These are phyloP conservation scores for Cucumis melo DNA, from an alignment of 306 rosid genomes.

Conservation along the genomic window DNA sequence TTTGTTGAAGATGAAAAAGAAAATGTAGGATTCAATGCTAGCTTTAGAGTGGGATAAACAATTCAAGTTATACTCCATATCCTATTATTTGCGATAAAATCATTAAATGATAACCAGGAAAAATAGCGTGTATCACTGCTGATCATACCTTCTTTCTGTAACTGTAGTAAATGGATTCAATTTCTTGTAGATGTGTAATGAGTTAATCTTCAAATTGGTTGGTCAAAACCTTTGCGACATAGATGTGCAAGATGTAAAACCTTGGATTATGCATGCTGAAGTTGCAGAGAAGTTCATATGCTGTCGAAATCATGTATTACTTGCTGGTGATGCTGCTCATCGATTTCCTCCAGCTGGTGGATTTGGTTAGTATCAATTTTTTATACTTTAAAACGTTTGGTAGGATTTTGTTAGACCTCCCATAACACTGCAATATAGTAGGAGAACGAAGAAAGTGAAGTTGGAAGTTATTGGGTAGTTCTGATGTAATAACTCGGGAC, in stretches of 20 bases:
- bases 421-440: too few species aligned
- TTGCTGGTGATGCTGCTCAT: conserved; percentile 96
- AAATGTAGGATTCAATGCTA: not conserved
- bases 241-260: conserved; percentile 65
- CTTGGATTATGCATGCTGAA: conserved; percentile 98
- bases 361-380: conserved; percentile 54
- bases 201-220: conserved; percentile 57
- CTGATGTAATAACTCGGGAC: too few species aligned
- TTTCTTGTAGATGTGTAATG: conserved; percentile 52
- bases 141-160: not conserved
- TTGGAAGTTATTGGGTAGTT: too few species aligned
- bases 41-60: not conserved
- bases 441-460: too few species aligned
- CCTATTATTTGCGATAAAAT: not conserved
- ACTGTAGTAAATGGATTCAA: conserved; percentile 15
- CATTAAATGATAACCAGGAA: not conserved
- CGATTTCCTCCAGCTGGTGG: conserved; percentile 99
- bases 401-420: not conserved
- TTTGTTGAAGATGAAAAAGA: not conserved
- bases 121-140: not conserved
- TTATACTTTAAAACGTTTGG: conserved; percentile 5
- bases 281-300: conserved; percentile 70
- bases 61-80: not conserved
- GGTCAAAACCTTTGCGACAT: conserved; percentile 69
- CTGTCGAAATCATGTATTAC: conserved; percentile 44